A percentile compares a stretch with the other conserved stretches of the same genome.
Conservation (phyloP, 1,284 basidiomycete genomes). For the Cutaneotrichosporon cyanovorans region DNA sequence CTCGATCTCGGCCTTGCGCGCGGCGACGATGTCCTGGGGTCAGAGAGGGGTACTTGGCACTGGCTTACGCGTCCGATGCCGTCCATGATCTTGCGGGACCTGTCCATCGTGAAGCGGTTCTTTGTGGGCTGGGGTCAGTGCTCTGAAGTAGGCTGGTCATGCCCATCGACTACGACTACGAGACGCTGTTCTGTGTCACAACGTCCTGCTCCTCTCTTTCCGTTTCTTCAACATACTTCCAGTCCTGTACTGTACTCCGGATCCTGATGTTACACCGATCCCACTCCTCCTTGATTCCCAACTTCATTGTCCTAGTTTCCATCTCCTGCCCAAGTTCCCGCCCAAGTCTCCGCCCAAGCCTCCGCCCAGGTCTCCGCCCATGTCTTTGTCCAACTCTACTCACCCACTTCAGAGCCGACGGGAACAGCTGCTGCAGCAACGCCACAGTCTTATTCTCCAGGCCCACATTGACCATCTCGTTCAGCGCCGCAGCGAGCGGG, state of each 20-base stretch:
- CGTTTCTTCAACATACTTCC: too few relatives aligned
- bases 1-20: conserved; percentile 20
- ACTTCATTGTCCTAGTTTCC: too few relatives aligned
- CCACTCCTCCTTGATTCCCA: too few relatives aligned
- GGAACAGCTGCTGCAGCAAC: conserved; percentile 16
- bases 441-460: conserved; percentile 21
- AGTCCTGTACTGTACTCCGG: too few relatives aligned
- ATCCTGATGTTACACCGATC: too few relatives aligned
- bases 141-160: neutral
- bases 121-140: conserved; percentile 5
- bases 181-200: too few relatives aligned
- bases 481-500: conserved; percentile 53
- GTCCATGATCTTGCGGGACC: neutral
- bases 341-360: too few relatives aligned
- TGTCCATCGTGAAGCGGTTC: neutral
- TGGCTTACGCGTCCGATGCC: conserved; percentile 31
- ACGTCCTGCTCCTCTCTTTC: too few relatives aligned
- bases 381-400: neutral
- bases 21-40: conserved; percentile 38
- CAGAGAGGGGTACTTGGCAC: conserved; percentile 25
- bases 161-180: too few relatives aligned
- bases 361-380: too few relatives aligned
- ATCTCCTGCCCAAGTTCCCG: too few relatives aligned
- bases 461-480: conserved; percentile 52
- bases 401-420: conserved; percentile 4